Evolutionary conservation across 1,139 yeast genomes (phyloP).

Genomic region (Kodamaea anthophila): DNA sequence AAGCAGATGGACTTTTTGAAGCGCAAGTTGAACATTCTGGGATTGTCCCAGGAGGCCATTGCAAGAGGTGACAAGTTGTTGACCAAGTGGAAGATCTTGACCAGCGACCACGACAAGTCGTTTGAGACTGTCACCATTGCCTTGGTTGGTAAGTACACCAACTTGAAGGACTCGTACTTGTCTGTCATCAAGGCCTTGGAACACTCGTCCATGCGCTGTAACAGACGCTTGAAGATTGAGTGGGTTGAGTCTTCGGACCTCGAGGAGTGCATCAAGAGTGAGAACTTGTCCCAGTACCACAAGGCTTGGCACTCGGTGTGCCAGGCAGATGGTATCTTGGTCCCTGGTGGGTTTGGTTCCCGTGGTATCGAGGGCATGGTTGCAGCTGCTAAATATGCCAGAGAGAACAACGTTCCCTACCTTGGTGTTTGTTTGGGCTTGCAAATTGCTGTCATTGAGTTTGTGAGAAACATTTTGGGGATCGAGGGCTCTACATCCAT

Average conservation of each 20-base stretch:
- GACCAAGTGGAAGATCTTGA: conserved; percentile 73
- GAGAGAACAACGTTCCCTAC: conserved; percentile 89
- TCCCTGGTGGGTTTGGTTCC: conserved; percentile 97
- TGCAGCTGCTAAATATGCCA: conserved; percentile 94
- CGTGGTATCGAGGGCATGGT: conserved; percentile 99
- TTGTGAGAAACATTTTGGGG: conserved; percentile 76
- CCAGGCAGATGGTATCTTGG: conserved; percentile 93
- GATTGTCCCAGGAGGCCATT: conserved; percentile 49
- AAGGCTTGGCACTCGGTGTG: conserved; percentile 94
- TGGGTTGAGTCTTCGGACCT: conserved; percentile 96
- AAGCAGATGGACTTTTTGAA: conserved; percentile 70
- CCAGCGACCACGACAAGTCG: conserved; percentile 72
- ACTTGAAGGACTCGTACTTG: conserved; percentile 89
- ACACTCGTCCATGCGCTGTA: conserved; percentile 88
- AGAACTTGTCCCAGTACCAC: conserved; percentile 74
- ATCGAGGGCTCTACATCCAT: conserved; percentile 67
- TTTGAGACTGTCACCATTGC: conserved; percentile 89
- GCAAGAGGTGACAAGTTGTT: conserved; percentile 65
- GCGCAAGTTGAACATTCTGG: conserved; percentile 58
- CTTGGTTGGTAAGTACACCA: conserved; percentile 93
- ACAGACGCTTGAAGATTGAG: conserved; percentile 74
- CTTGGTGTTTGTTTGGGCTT: conserved; percentile 97
- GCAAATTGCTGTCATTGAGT: conserved; percentile 95
- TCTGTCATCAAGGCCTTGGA: conserved; percentile 94
- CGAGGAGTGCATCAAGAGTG: conserved; percentile 62